phyloP scores from a whole-genome alignment of 2,329 filamentous ascomycete genomes.

The Beauveria scarabaeidicola region DNA sequence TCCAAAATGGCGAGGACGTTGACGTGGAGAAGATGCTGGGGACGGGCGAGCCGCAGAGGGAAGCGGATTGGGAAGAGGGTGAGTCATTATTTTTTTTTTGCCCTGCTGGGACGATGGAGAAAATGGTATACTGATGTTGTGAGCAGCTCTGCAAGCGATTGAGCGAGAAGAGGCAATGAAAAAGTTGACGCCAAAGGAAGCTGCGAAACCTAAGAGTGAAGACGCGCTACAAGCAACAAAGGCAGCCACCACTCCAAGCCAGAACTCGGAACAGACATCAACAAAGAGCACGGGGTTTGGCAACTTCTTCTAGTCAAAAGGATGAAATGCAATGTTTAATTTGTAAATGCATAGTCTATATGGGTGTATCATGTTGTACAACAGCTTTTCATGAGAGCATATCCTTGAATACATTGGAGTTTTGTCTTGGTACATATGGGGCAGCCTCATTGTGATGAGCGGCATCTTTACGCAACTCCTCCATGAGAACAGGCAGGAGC shows the following conservation, averaged over 20 bases:
- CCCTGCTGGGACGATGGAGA: not conserved
- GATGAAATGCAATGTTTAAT: not conserved
- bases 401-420: slow-evolving; percentile 42
- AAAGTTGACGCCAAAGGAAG: slow-evolving; percentile 23
- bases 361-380: slow-evolving; percentile 12
- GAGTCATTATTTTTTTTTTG: slow-evolving; percentile 22
- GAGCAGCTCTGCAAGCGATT: slow-evolving; percentile 54
- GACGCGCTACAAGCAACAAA: slow-evolving; percentile 12
- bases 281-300: slow-evolving; percentile 25
- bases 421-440: slow-evolving; percentile 13
- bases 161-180: slow-evolving; percentile 50
- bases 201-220: slow-evolving; percentile 14
- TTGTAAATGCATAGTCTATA: slow-evolving; percentile 13
- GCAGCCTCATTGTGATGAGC: not conserved
- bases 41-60: slow-evolving; percentile 63
- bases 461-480: slow-evolving; percentile 33
- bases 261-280: slow-evolving; percentile 13
- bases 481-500: slow-evolving; percentile 48
- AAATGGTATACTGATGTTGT: slow-evolving; percentile 12
- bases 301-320: slow-evolving; percentile 39
- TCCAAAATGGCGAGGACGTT: slow-evolving; percentile 66
- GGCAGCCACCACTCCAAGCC: slow-evolving; percentile 17
- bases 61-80: slow-evolving; percentile 86
- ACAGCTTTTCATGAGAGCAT: slow-evolving; percentile 44
- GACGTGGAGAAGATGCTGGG: slow-evolving; percentile 79